These are phyloP conservation scores for Gossypium rotundifolium DNA, from an alignment of 345 rosid genomes.

Conservation along the genomic window DNA sequence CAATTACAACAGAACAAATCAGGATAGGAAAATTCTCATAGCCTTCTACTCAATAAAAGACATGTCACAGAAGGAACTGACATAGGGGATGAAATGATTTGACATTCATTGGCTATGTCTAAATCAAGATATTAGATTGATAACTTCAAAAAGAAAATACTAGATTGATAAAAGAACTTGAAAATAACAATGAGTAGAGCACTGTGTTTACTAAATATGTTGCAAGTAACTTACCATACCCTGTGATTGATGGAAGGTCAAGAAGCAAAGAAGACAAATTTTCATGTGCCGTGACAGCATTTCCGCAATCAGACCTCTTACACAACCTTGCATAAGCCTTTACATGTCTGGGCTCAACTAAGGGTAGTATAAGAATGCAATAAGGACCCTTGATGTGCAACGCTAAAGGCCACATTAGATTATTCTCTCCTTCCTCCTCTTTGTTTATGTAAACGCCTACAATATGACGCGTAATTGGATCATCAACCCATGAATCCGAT, in stretches of 20 bases:
- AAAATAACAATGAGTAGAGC: neutral
- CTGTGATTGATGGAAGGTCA: slow-evolving; percentile 90
- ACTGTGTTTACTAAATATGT: slow-evolving; percentile 1
- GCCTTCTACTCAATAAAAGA: neutral
- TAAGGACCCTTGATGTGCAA: slow-evolving; percentile 62
- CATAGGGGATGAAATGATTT: neutral
- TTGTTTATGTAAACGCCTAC: slow-evolving; percentile 47
- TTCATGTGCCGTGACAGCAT: slow-evolving; percentile 58
- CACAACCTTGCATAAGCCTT: slow-evolving; percentile 45
- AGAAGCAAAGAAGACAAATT: slow-evolving; percentile 76
- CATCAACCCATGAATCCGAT: slow-evolving; percentile 95
- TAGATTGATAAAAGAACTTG: neutral
- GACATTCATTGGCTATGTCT: neutral
- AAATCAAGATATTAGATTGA: neutral
- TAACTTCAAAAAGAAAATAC: neutral
- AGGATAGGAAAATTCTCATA: neutral
- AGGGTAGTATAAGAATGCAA: slow-evolving; percentile 61
- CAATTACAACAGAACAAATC: neutral
- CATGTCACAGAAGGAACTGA: neutral
- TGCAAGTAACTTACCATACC: slow-evolving; percentile 62
- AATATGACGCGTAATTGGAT: slow-evolving; percentile 75
- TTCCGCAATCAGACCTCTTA: slow-evolving; percentile 71
- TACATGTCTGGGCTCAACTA: slow-evolving; percentile 68
- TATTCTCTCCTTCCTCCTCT: slow-evolving; percentile 38
- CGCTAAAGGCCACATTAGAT: slow-evolving; percentile 69